A percentile compares a stretch with the other conserved stretches of the same genome.
Evolutionary conservation across 305 asterid genomes (phyloP).

Genomic region (Fraxinus ornus): DNA sequence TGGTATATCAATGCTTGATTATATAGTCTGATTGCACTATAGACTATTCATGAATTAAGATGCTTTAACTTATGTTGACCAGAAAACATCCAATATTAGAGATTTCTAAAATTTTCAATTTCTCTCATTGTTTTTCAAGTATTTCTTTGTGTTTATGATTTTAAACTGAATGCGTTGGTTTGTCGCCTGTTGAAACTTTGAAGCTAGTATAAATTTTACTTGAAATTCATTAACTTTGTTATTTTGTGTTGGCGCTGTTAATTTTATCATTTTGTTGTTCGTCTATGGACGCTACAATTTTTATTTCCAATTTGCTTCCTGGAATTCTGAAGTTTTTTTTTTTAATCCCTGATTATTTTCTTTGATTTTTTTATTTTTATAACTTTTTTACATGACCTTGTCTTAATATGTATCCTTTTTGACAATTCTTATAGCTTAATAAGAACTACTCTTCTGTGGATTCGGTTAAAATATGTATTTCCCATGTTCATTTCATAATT

Average conservation of each 20-base stretch:
- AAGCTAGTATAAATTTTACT: background rate
- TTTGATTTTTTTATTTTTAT: background rate
- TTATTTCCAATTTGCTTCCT: background rate
- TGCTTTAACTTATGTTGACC: background rate
- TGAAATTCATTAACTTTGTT: background rate
- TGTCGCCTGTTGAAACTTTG: background rate
- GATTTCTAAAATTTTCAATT: background rate
- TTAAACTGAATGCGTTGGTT: background rate
- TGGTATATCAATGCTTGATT: slow-evolving; percentile 10
- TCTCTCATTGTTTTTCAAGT: background rate
- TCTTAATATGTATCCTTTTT: background rate
- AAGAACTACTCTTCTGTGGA: background rate
- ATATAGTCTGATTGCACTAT: background rate
- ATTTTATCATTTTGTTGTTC: background rate
- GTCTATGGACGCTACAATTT: background rate
- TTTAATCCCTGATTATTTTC: background rate
- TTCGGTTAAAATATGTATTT: background rate
- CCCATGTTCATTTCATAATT: background rate
- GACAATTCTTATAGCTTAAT: background rate
- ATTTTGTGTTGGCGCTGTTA: background rate
- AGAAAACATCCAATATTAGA: background rate
- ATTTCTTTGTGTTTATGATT: background rate
- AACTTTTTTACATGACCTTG: background rate
- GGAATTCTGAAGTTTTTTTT: background rate
- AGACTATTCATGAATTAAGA: background rate